Evolutionary conservation across 2,329 filamentous ascomycete species (phyloP).

Genomic region (Fusarium concolor): DNA sequence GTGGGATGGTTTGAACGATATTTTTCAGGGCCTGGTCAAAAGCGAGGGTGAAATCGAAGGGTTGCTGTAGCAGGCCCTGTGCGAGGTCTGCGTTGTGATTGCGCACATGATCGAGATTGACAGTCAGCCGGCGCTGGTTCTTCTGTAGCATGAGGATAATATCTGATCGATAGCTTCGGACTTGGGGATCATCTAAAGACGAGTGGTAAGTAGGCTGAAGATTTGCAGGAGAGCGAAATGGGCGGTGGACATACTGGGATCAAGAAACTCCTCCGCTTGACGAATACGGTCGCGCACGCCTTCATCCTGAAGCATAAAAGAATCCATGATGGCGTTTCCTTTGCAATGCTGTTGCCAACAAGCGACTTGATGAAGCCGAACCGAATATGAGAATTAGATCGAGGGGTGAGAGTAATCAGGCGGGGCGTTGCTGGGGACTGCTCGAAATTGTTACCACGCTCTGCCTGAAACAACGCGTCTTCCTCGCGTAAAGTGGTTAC

Average conservation of each 20-base stretch:
- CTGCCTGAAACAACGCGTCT: slow-evolving; percentile 34
- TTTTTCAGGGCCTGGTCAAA: slow-evolving; percentile 93
- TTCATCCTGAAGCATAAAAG: slow-evolving; percentile 82
- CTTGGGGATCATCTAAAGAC: slow-evolving; percentile 62
- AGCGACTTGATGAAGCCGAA: slow-evolving; percentile 16
- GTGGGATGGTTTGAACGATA: slow-evolving; percentile 82
- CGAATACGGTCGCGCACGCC: slow-evolving; percentile 85
- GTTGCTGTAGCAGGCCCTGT: slow-evolving; percentile 79
- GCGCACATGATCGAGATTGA: slow-evolving; percentile 91
- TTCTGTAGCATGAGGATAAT: slow-evolving; percentile 83
- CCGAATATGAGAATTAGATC: slow-evolving; percentile 16
- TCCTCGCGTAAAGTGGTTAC: slow-evolving; percentile 46
- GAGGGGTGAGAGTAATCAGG: slow-evolving; percentile 36
- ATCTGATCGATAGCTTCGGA: slow-evolving; percentile 85
- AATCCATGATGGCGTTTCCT: slow-evolving; percentile 69
- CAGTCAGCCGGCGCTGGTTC: slow-evolving; percentile 71
- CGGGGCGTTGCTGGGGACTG: slow-evolving; percentile 34
- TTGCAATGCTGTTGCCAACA: slow-evolving; percentile 20
- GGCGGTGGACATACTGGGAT: slow-evolving; percentile 75
- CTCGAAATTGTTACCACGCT: slow-evolving; percentile 36
- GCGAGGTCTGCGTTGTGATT: slow-evolving; percentile 87
- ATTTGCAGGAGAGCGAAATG: not conserved
- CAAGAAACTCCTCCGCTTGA: slow-evolving; percentile 90
- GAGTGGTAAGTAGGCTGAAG: slow-evolving; percentile 20
- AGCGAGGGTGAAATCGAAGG: slow-evolving; percentile 88